A percentile compares a stretch with the other conserved stretches of the same genome.
phyloP scores from a whole-genome alignment of 73 alveolate genomes.

The Tetrahymena elliotti region DNA sequence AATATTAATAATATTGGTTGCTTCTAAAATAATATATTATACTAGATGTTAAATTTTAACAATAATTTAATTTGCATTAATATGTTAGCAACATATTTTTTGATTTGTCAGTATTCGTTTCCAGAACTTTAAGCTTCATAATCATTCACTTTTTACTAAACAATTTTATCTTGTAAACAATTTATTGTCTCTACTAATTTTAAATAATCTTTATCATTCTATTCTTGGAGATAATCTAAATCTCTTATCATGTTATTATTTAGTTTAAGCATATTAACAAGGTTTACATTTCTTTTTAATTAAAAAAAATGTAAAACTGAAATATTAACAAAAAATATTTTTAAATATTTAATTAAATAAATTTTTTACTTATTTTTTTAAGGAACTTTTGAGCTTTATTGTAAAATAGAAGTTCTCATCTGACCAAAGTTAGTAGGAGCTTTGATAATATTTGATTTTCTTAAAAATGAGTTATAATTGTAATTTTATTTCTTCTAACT shows the following conservation, averaged over 20 bases:
- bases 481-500: neutral
- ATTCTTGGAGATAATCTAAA: neutral
- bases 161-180: neutral
- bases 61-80: no score
- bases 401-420: neutral
- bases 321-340: neutral
- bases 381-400: neutral
- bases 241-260: neutral
- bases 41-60: no score
- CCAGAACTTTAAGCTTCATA: neutral
- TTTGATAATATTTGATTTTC: neutral
- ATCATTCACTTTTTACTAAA: neutral
- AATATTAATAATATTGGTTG: no score
- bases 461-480: neutral
- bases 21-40: no score
- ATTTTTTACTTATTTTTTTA: neutral
- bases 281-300: neutral
- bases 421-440: neutral
- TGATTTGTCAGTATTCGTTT: neutral
- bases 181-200: neutral
- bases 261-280: neutral
- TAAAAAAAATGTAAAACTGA: neutral
- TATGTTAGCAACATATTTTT: neutral
- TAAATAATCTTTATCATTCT: neutral
- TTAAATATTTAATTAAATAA: neutral